Conservation (phyloP, 148 eudicot species). For the Heliosperma pusillum region DNA sequence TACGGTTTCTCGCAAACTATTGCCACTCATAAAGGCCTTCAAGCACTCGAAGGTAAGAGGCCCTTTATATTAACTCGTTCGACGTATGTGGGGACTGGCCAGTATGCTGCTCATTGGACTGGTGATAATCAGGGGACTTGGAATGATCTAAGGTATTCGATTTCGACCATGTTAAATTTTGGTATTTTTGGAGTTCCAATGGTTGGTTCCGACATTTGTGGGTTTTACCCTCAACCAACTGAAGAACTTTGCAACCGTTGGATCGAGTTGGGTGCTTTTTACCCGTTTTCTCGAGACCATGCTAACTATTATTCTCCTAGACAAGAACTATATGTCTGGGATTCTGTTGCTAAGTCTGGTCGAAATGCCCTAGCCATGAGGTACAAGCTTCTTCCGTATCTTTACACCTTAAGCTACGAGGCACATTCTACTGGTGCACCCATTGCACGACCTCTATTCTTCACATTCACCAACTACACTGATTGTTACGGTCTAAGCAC, state of each 20-base stretch:
- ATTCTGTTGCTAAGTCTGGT: constrained; percentile 80
- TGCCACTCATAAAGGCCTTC: constrained; percentile 88
- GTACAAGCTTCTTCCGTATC: constrained; percentile 81
- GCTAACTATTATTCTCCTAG: constrained; percentile 89
- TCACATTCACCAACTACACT: constrained; percentile 59
- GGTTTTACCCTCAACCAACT: constrained; percentile 85
- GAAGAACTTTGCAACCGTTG: constrained; percentile 98
- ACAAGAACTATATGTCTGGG: constrained; percentile 95
- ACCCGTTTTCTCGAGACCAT: constrained; percentile 95
- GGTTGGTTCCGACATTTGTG: constrained; percentile 97
- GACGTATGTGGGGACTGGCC: constrained; percentile 90
- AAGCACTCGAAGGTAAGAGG: constrained; percentile 70
- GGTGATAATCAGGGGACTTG: constrained; percentile 92
- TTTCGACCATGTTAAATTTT: constrained; percentile 82
- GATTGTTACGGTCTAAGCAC: constrained; percentile 74
- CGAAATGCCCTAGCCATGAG: constrained; percentile 94
- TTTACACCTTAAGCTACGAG: constrained; percentile 85
- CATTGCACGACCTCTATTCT: constrained; percentile 86
- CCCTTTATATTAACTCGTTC: constrained; percentile 84
- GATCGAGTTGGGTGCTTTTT: constrained; percentile 94
- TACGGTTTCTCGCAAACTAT: constrained; percentile 79
- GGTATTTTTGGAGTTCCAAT: constrained; percentile 93
- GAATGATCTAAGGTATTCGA: constrained; percentile 72
- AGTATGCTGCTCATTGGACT: constrained; percentile 91
- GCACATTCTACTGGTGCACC: constrained; percentile 84